phyloP scores from a whole-genome alignment of 2,329 filamentous ascomycete species.

The Grosmannia clavigera region DNA sequence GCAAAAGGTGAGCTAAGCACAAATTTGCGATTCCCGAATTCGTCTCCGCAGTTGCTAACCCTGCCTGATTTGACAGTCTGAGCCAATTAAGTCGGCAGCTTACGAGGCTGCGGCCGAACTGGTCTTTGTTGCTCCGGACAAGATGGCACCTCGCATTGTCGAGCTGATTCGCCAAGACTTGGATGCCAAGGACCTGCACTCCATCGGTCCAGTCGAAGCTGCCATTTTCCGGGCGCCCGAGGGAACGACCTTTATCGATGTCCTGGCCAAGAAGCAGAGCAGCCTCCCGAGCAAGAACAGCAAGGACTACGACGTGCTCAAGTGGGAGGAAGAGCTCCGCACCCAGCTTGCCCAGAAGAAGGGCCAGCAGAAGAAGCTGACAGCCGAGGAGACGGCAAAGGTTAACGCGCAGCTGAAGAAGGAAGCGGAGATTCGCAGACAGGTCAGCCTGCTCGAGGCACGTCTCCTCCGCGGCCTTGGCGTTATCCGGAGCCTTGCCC shows the following conservation, averaged over 20 bases:
- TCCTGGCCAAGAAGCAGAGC: conserved; percentile 70
- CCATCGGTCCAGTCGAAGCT: conserved; percentile 74
- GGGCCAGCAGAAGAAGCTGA: conserved; percentile 81
- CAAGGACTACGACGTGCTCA: conserved; percentile 90
- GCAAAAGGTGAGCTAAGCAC: conserved; percentile 15
- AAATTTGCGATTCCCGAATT: too few species aligned
- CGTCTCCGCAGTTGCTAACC: too few species aligned
- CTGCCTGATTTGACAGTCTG: conserved; percentile 23
- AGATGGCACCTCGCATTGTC: conserved; percentile 64
- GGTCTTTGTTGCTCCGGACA: conserved; percentile 82
- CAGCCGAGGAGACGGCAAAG: conserved; percentile 76
- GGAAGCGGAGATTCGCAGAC: conserved; percentile 64
- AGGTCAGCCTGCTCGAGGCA: conserved; percentile 57
- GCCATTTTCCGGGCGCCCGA: conserved; percentile 88
- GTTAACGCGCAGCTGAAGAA: conserved; percentile 85
- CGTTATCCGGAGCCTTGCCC: conserved; percentile 70
- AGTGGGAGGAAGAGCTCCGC: conserved; percentile 92
- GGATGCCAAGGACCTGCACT: conserved; percentile 52
- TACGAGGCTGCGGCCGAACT: conserved; percentile 80
- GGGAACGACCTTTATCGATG: conserved; percentile 79
- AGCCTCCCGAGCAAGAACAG: conserved; percentile 70
- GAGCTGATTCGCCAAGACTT: conserved; percentile 64
- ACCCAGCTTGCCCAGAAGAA: conserved; percentile 86
- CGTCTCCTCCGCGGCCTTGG: conserved; percentile 73
- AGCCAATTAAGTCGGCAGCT: conserved; percentile 52